Evolutionary conservation across 2,329 filamentous ascomycete genomes (phyloP), one percentile per base, ranked within the genome.

Genomic region (Fusarium sp.): DNA sequence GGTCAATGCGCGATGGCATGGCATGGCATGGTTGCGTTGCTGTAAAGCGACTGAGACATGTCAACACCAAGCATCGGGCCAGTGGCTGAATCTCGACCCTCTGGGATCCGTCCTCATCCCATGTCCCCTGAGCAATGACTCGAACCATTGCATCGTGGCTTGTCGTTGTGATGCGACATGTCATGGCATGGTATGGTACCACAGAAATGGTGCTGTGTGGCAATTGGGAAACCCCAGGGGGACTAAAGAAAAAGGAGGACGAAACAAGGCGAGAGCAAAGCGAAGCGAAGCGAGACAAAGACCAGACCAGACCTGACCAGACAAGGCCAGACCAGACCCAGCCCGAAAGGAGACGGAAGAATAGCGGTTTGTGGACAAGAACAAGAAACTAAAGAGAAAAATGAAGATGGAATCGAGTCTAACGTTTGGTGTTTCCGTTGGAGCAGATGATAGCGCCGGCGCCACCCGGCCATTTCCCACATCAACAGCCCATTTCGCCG

Each of bases 401-500:
- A 30, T 39, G 54, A 61, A 50, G 62, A 55, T 36, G 49, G 40
- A 57, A 67, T 60, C 26, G 39, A 66, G 45, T 68, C 67, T 70
- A 66, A 70, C 67, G 34, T 60, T 62, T 69, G 62, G 36, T 40
- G 44, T 68, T 53, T 56, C 43, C 40, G 54, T 50, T 61, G 62
- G 61, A 68, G 47, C 65, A 70, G 67, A 70, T 70, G 67, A 70
- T 70, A 54, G 64, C 67, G 61, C 62, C 66, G 50, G 57, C 66
- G 62, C 66, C 66, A 69, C 66, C 69, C 66, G 62, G 55, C n/a
- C 68, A 71, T 46, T 63, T 65, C 44, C 70, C 66, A 54, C 58
- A 62, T 55, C 70, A 73, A 73, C 71, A 73, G 71, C 69, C 71
- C 71, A 73, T 71, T 73, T 67, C 71, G 32, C 54, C 68, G 53